Evolutionary conservation across 202 grass and related monocot species (phyloP).

Genomic region (Tripidium arundinaceum): DNA sequence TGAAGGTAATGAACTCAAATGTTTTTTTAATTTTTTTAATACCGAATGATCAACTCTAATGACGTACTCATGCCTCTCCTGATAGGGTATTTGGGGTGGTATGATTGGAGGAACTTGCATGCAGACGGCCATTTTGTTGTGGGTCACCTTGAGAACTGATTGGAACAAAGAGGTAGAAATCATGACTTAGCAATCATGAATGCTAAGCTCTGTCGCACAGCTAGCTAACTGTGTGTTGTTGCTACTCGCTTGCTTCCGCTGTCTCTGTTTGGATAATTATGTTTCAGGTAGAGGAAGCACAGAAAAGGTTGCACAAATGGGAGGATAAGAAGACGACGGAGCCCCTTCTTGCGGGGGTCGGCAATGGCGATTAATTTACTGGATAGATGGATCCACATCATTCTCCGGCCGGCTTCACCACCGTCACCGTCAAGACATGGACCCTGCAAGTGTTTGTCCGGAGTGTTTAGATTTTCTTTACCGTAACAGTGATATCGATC

Average conservation of each 20-base stretch:
- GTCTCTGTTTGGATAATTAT: too few relatives aligned
- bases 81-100: slow-evolving; percentile 76
- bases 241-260: too few relatives aligned
- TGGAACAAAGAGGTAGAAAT: slow-evolving; percentile 76
- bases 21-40: background rate
- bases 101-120: slow-evolving; percentile 83
- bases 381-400: background rate
- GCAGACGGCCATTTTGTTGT: slow-evolving; percentile 68
- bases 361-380: background rate
- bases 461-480: background rate
- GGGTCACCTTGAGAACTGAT: slow-evolving; percentile 79
- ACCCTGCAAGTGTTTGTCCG: background rate
- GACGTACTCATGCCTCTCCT: background rate
- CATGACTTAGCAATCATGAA: too few relatives aligned
- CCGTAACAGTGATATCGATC: too few relatives aligned
- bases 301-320: slow-evolving; percentile 69
- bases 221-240: too few relatives aligned
- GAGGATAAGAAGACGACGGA: slow-evolving; percentile 51
- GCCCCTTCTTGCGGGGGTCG: slow-evolving; percentile 46
- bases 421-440: background rate
- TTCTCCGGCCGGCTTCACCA: background rate
- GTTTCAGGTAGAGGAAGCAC: slow-evolving; percentile 58
- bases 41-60: background rate
- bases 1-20: slow-evolving; percentile 38
- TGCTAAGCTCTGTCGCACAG: too few relatives aligned